Evolutionary conservation across 768 basidiomycete genomes (phyloP), one percentile per base, ranked within the genome.

Genomic region (Arthromyces matolae): DNA sequence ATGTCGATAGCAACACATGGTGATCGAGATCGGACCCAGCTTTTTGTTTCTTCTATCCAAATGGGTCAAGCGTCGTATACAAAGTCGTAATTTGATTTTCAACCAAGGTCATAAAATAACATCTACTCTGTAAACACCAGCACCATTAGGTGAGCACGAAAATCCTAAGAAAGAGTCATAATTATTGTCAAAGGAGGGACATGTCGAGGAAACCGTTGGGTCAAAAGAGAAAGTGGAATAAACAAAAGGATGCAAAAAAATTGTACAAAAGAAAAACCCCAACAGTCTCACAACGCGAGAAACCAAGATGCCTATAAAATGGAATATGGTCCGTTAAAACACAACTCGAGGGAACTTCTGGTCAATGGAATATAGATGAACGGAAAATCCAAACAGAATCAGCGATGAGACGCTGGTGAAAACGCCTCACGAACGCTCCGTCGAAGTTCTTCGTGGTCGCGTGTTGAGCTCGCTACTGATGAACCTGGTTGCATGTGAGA

Each of bases 381-480:
- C 24, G 43, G 31, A 4, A n/a, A 27, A 38, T 20, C 24, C 18
- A 13, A 22, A n/a, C 32, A 5, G 13, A 34, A 49, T 67, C 64
- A 80, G 50, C 75, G 76, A 56, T 80, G 77, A 20, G 83, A 81
- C 34, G 81, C 77, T 8, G 80, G 74, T n/a, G 76, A 77, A 50
- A 92, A 84, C 7, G 90, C 89, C 56, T 92, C 89, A 45, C 86
- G 74, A 46, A 93, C 87, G 53, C 89, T 93, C 64, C 81, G 75
- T 60, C 88, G 71, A 46, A 93, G 72, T 64, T 90, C 88, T 50
- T 90, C 88, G 47, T 88, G 84, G n/a, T 86, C 84, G 44, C 78
- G 73, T 52, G 69, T 78, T 16, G 78, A 82, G 54, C 78, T 79
- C 35, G 74, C 81, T 28, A 86, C 70, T 24, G 84, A 86, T 40